A percentile compares a stretch with the other conserved stretches of the same genome.
These are phyloP conservation scores for Penicillium sp. DNA, from an alignment of 2,329 filamentous ascomycete genomes.

Conservation along the genomic window DNA sequence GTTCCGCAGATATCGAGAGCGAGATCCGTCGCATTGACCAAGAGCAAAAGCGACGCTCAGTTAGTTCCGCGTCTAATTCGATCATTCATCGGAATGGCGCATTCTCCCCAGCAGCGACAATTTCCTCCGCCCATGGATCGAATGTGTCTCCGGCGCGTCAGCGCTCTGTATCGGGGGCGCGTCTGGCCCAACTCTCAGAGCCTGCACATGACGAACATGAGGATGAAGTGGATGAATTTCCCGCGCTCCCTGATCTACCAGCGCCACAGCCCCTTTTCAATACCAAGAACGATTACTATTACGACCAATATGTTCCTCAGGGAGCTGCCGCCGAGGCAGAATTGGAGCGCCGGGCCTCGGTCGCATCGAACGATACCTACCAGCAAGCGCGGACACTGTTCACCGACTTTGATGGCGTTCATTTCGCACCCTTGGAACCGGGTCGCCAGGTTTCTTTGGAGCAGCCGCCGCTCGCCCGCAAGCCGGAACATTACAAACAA, in stretches of 20 bases:
- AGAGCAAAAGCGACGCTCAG: constrained; percentile 45
- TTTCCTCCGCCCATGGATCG: constrained; percentile 44
- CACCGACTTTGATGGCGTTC: constrained; percentile 52
- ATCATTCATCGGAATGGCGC: constrained; percentile 42
- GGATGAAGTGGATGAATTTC: constrained; percentile 21
- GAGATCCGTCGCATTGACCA: constrained; percentile 47
- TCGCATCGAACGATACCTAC: constrained; percentile 47
- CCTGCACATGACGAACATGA: constrained; percentile 36
- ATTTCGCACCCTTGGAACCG: constrained; percentile 35
- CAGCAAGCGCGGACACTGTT: constrained; percentile 46
- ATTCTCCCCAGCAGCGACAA: constrained; percentile 38
- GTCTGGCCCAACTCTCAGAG: constrained; percentile 41
- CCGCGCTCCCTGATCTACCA: constrained; percentile 9
- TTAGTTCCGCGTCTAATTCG: constrained; percentile 44
- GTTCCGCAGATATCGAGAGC: constrained; percentile 44
- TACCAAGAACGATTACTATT: constrained; percentile 13
- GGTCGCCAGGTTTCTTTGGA: constrained; percentile 38
- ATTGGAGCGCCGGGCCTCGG: constrained; percentile 37
- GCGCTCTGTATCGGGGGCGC: constrained; percentile 39
- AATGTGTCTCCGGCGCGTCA: constrained; percentile 40
- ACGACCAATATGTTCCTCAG: constrained; percentile 19
- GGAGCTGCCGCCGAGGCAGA: constrained; percentile 8
- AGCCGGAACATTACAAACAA: constrained; percentile 39
- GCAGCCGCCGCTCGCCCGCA: constrained; percentile 41
- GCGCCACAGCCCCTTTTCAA: constrained; percentile 15